Evolutionary conservation across 2,329 filamentous ascomycete genomes (phyloP).

Genomic region (Chaetomium sp.): DNA sequence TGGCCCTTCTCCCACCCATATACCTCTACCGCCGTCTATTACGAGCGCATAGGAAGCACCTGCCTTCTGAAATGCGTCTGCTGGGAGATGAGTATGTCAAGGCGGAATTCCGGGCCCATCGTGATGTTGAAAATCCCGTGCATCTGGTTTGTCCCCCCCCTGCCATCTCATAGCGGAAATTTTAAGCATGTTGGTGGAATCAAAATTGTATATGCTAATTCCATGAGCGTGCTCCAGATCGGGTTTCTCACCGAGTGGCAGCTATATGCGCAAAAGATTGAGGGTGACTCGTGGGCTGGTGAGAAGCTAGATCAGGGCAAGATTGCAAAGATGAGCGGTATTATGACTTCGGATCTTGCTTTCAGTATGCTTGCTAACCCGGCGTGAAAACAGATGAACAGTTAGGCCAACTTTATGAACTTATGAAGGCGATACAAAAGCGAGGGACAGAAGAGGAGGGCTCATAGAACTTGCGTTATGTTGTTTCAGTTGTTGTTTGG

Average conservation of each 20-base stretch:
- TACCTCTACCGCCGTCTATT: constrained; percentile 83
- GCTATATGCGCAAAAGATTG: constrained; percentile 83
- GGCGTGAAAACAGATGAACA: constrained; percentile 66
- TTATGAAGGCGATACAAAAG: constrained; percentile 72
- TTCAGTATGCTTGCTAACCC: neutral
- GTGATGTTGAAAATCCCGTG: constrained; percentile 77
- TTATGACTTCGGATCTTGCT: constrained; percentile 23
- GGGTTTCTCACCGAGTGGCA: constrained; percentile 98
- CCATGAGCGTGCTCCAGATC: constrained; percentile 50
- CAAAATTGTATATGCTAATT: neutral
- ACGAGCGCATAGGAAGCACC: constrained; percentile 73
- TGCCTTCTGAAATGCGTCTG: constrained; percentile 67
- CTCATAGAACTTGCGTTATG: neutral
- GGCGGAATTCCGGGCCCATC: constrained; percentile 81
- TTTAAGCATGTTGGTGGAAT: neutral
- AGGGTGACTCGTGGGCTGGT: constrained; percentile 78
- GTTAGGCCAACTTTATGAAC: constrained; percentile 84
- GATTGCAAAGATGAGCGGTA: constrained; percentile 91
- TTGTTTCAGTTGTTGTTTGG: neutral
- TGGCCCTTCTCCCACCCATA: constrained; percentile 79
- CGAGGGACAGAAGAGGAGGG: constrained; percentile 15
- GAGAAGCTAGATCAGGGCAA: constrained; percentile 78
- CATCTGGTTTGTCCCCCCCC: constrained; percentile 62
- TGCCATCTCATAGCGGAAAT: neutral
- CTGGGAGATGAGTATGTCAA: constrained; percentile 92